A percentile compares a stretch with the other conserved stretches of the same genome.
Conservation (phyloP, 2,329 filamentous ascomycete genomes). For the Epicoccum nigrum region DNA sequence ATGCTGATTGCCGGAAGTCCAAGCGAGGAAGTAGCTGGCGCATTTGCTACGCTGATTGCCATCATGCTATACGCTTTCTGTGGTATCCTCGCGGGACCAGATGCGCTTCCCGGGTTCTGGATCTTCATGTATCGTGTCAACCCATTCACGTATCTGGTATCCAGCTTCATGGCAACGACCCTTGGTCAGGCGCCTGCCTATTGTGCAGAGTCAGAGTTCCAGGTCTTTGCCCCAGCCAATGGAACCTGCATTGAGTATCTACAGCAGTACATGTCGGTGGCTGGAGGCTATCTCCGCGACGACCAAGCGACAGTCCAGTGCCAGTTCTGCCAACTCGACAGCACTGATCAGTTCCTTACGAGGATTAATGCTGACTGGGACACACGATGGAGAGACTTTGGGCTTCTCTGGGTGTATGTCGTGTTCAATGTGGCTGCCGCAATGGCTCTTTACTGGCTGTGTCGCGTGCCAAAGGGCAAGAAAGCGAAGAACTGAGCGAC, state of each 20-base stretch:
- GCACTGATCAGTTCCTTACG: conserved; percentile 56
- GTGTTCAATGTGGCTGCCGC: conserved; percentile 57
- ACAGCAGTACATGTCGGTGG: conserved; percentile 46
- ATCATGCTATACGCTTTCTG: conserved; percentile 54
- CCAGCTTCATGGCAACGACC: conserved; percentile 60
- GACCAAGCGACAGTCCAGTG: conserved; percentile 50
- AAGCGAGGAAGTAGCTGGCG: conserved; percentile 70
- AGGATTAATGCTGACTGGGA: conserved; percentile 50
- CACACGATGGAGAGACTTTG: conserved; percentile 65
- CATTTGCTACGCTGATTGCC: conserved; percentile 65
- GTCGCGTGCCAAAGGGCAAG: conserved; percentile 57
- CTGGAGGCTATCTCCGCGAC: conserved; percentile 53
- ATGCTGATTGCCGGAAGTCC: conserved; percentile 74
- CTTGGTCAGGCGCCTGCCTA: conserved; percentile 56
- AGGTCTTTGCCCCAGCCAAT: conserved; percentile 45
- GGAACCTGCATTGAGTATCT: conserved; percentile 54
- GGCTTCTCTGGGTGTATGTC: conserved; percentile 59
- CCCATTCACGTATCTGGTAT: conserved; percentile 70
- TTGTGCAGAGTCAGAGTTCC: conserved; percentile 54
- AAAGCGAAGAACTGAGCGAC: conserved; percentile 39
- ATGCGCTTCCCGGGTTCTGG: conserved; percentile 72
- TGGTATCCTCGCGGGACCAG: conserved; percentile 66
- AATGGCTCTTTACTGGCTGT: conserved; percentile 59
- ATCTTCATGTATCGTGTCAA: conserved; percentile 76
- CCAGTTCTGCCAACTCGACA: conserved; percentile 55